Conservation (phyloP, 192 early-diverging fungal genomes). For the Coemansia biformis region DNA sequence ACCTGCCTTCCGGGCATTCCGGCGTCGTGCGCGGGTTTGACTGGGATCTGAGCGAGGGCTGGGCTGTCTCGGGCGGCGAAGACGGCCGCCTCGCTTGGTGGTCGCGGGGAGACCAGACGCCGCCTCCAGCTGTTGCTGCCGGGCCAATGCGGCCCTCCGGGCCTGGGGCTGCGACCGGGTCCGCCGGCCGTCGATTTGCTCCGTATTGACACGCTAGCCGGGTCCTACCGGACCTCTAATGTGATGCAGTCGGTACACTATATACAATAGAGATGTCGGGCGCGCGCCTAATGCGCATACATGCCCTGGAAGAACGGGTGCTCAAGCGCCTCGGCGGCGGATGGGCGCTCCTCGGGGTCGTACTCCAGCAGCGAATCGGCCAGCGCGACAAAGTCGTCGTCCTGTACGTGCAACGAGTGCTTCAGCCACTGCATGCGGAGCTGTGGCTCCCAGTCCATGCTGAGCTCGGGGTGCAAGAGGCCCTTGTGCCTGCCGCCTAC, state of each 20-base stretch:
- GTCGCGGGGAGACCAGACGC: conserved; percentile 24
- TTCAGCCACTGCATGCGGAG: conserved; percentile 49
- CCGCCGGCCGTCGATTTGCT: conserved; percentile 17
- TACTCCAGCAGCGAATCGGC: conserved; percentile 74
- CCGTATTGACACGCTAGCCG: no score
- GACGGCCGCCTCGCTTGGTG: conserved; percentile 71
- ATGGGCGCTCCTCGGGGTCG: conserved; percentile 78
- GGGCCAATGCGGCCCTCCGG: conserved; percentile 3
- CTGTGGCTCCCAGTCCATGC: conserved; percentile 46
- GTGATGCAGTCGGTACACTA: no score
- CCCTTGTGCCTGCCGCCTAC: conserved; percentile 21
- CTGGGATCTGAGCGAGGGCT: conserved; percentile 62
- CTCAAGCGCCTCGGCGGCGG: conserved; percentile 66
- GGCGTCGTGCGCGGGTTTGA: conserved; percentile 76
- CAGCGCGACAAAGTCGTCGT: conserved; percentile 47
- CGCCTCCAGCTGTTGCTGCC: not conserved
- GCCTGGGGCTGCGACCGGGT: not conserved
- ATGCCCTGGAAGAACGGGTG: conserved; percentile 48
- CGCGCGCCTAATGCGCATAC: conserved; percentile 11
- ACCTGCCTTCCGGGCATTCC: conserved; percentile 71
- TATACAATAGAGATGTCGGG: no score
- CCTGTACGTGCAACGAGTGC: conserved; percentile 39
- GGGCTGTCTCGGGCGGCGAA: conserved; percentile 72
- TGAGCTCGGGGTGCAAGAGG: conserved; percentile 30
- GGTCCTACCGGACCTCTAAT: no score